A percentile compares a stretch with the other conserved stretches of the same genome.
These are phyloP conservation scores for Podaxis sp. DNA, from an alignment of 768 basidiomycete genomes.

Conservation along the genomic window DNA sequence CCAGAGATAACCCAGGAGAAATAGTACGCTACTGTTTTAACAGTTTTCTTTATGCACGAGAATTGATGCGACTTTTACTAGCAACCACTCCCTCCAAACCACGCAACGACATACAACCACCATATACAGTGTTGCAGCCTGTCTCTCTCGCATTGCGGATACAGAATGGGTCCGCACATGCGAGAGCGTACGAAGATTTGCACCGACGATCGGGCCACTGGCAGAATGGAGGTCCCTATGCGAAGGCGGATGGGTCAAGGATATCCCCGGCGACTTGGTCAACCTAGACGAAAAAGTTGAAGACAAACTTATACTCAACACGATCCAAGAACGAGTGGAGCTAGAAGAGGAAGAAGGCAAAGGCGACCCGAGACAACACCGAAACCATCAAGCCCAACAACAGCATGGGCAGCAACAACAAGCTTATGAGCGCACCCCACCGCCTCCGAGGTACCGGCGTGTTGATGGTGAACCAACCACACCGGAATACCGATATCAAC, in stretches of 20 bases:
- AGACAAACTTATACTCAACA: slow-evolving; percentile 14
- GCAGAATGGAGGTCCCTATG: slow-evolving; percentile 74
- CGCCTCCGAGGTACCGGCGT: not conserved
- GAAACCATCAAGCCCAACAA: not conserved
- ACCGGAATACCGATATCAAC: not conserved
- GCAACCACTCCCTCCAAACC: slow-evolving; percentile 65
- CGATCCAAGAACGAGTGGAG: slow-evolving; percentile 12
- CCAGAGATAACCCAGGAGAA: slow-evolving; percentile 82
- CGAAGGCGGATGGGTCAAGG: slow-evolving; percentile 71
- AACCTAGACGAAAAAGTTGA: slow-evolving; percentile 24
- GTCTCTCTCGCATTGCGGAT: slow-evolving; percentile 71
- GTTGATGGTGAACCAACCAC: not conserved
- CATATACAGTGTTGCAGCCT: slow-evolving; percentile 62
- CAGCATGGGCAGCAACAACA: not conserved
- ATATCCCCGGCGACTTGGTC: slow-evolving; percentile 45
- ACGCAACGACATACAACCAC: slow-evolving; percentile 60
- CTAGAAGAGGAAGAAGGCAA: slow-evolving; percentile 1
- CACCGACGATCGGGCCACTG: slow-evolving; percentile 67
- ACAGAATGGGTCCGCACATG: slow-evolving; percentile 74
- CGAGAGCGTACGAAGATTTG: slow-evolving; percentile 67
- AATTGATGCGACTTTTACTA: slow-evolving; percentile 25
- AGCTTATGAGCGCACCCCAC: not conserved
- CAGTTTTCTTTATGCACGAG: not conserved
- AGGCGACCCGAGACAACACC: not conserved
- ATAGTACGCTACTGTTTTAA: slow-evolving; percentile 48